Percentiles rank a stretch among this genome's conserved stretches.
phyloP scores from a whole-genome alignment of 108 stramenopile species.

The Pseudonitzschia pungens region DNA sequence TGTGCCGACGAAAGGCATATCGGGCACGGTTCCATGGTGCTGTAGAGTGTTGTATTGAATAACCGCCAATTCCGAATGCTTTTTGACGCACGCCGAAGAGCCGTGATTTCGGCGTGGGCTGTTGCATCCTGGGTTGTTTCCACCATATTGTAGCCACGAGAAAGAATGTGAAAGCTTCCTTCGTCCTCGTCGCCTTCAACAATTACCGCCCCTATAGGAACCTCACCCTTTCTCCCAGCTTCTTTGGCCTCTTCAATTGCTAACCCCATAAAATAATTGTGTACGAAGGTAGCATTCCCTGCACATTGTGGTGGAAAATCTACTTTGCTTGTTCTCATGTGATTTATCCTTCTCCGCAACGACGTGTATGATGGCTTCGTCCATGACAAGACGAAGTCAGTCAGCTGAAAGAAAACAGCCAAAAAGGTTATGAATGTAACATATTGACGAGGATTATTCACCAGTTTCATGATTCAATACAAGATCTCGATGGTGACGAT shows the following conservation, averaged over 20 bases:
- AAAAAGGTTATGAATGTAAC: neutral
- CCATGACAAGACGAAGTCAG: constrained; percentile 1
- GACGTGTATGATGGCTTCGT: constrained; percentile 6
- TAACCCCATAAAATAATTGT: constrained; percentile 68
- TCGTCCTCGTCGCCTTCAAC: constrained; percentile 28
- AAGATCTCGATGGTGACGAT: neutral
- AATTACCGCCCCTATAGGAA: constrained; percentile 83
- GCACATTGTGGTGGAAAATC: neutral
- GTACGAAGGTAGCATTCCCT: constrained; percentile 20
- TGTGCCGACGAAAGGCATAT: constrained; percentile 85
- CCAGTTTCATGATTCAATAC: neutral
- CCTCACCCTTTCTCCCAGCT: constrained; percentile 61
- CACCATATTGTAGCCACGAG: constrained; percentile 73
- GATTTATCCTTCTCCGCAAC: neutral
- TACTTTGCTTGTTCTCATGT: neutral
- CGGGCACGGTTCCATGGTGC: constrained; percentile 87
- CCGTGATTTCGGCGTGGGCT: constrained; percentile 84
- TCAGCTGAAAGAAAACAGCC: neutral
- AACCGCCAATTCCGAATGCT: constrained; percentile 76
- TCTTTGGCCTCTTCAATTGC: constrained; percentile 62
- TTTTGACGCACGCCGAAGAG: constrained; percentile 61
- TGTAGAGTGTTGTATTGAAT: constrained; percentile 74
- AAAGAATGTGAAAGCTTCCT: constrained; percentile 39
- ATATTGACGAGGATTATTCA: neutral
- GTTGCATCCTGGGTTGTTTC: constrained; percentile 79